Base-by-base conservation (phyloP, 2,329 filamentous ascomycete genomes). In the Diplodia intermedia region DNA sequence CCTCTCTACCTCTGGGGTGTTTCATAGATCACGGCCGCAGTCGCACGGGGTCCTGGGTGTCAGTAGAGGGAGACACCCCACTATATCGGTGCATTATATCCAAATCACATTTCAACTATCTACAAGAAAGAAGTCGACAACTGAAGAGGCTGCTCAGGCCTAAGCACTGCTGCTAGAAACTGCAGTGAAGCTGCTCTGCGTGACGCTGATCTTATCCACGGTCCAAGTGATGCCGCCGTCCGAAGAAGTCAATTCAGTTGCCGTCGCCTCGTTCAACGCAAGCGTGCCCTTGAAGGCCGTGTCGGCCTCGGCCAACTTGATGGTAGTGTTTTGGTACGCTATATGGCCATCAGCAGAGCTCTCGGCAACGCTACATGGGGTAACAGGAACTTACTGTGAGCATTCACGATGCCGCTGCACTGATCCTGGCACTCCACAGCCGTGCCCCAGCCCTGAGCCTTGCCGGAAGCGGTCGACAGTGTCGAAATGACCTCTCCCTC, bases 171-270 rank as follows among this genome's bases (percentile, higher is more conserved):
- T 38, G 56, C 56, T 61, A 6, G 38, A 61, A 9, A 49, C 40
- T 4, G 38, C 40, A 18, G 26, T 14, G 23, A 62, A 62, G 29
- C 56, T 62, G 43, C 57, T 62, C 29, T 62, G 57, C 29, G 74
- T 74, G 60, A 81, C 78, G 12, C 69, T 66, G 63, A 83, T 82
- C 18, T 75, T 79, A 23, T 70, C 76, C 26, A 82, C 77, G n/a
- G 73, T 80, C 81, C 81, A 83, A 5, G 80, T 83, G 72, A 79
- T 79, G 5, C 81, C 81, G 38, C 76, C 76, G 67, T 83, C 81
- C 14, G 65, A 73, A 4, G 80, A 82, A 29, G 74, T 73, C 76
- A 82, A 75, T 18, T 79, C 75, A 4, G 78, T 80, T 5, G 77
- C 80, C 15, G 80, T 79, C 4, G 80, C 81, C 6, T 74, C 68